A percentile compares a stretch with the other conserved stretches of the same genome.
Evolutionary conservation across 176 grass and related monocot genomes (phyloP).

Genomic region (Chrysopogon serrulatus): DNA sequence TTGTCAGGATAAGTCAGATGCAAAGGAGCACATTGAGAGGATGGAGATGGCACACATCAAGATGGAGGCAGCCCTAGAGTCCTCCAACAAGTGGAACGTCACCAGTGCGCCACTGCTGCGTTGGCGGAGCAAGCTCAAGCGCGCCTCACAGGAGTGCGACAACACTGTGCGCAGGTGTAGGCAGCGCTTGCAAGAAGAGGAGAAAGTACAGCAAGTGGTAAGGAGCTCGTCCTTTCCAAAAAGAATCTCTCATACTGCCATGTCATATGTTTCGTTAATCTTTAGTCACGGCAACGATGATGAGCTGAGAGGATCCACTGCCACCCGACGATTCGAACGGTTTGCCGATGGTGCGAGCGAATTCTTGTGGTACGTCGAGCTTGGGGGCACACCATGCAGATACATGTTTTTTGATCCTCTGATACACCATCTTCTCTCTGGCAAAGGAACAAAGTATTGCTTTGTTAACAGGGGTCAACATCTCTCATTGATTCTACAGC

Average conservation of each 20-base stretch:
- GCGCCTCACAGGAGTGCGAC: not conserved
- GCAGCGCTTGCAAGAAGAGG: not conserved
- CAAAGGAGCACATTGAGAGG: not conserved
- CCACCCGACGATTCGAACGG: not conserved
- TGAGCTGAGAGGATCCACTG: not conserved
- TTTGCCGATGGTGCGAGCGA: not conserved
- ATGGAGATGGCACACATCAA: conserved; percentile 13
- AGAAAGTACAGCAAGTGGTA: not conserved
- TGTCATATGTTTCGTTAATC: not conserved
- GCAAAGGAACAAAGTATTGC: not conserved
- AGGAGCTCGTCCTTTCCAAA: not conserved
- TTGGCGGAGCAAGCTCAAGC: conserved; percentile 6
- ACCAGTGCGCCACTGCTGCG: not conserved
- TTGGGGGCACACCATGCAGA: not conserved
- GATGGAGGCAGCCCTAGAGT: not conserved
- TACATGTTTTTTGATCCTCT: not conserved
- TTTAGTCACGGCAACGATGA: not conserved
- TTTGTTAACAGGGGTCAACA: not conserved
- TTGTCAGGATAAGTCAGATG: not conserved
- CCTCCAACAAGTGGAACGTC: not conserved
- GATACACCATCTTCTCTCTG: not conserved
- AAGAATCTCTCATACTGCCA: not conserved
- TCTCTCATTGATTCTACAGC: not conserved
- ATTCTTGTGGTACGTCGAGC: not conserved
- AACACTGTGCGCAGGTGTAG: not conserved